Evolutionary conservation across 495 filamentous ascomycete species (phyloP).

Genomic region (Penicillium chermesinum): DNA sequence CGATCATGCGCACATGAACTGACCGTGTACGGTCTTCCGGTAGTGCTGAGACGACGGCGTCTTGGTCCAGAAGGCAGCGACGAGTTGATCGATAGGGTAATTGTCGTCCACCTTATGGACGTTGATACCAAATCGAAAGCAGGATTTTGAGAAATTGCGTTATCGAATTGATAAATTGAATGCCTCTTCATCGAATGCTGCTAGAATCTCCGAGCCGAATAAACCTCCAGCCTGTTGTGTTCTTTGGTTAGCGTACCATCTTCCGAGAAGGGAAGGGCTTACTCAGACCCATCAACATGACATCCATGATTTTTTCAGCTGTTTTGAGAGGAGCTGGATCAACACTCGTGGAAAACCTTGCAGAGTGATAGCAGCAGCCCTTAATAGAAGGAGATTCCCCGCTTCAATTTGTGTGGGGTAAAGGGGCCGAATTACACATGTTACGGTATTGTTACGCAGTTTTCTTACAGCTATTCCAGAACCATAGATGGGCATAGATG

Average conservation of each 20-base stretch:
- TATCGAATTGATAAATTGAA: conserved; percentile 4
- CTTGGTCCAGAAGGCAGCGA: conserved; percentile 1
- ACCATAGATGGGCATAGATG: no score
- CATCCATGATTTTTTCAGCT: background rate
- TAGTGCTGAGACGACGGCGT: conserved; percentile 2
- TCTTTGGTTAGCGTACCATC: background rate
- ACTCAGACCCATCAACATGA: conserved; percentile 2
- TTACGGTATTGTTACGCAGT: no score
- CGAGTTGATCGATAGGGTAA: conserved; percentile 3
- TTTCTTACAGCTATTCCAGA: no score
- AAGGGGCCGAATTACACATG: no score
- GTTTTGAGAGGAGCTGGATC: no score
- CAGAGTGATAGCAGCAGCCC: no score
- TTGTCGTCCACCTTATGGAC: conserved; percentile 1
- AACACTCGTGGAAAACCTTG: no score
- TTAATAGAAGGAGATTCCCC: no score
- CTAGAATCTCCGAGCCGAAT: conserved; percentile 4
- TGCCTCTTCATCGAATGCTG: background rate
- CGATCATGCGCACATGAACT: conserved; percentile 6
- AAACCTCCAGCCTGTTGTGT: conserved; percentile 4
- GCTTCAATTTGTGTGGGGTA: no score
- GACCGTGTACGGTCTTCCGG: conserved; percentile 1
- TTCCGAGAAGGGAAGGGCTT: background rate
- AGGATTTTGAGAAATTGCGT: background rate
- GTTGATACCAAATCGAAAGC: background rate